Base-by-base conservation (phyloP, 257 asterid species). In the Hygrophila difformis region DNA sequence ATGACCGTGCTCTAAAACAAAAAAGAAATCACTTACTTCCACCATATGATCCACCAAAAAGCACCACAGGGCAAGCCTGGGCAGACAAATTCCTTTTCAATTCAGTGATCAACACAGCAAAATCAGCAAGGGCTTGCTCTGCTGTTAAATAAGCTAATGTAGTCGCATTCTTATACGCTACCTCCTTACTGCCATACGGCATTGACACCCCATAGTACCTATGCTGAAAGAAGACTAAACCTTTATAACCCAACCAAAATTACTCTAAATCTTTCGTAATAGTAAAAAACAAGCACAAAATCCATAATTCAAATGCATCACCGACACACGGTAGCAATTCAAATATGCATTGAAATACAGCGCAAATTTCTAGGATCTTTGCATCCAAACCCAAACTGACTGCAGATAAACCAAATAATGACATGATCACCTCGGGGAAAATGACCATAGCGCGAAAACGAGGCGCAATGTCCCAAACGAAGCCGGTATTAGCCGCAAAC, bases 401-500 rank as follows among this genome's bases (percentile, higher is more conserved):
- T n/a, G n/a, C n/a, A n/a, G n/a, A n/a, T n/a, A n/a, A n/a, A n/a
- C n/a, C n/a, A n/a, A n/a, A n/a, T n/a, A n/a, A n/a, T n/a, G n/a
- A n/a, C n/a, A n/a, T n/a, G n/a, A 49, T 49, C 61, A 88, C 95
- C 78, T 88, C 97, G 1, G 92, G 94, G 51, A 88, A 88, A 56
- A 88, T 35, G 36, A 88, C 49, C 94, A 84, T 78, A 62, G 97
- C 93, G 40, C 83, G 68, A 44, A 88, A 84, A 48, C 65, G 77
- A 40, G 94, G 95, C 6, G 94, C 95, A 49, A 76, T 44, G 55
- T 84, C 97, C 97, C 95, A 88, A 10, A 84, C 66, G 53, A 88
- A 75, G 53, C 97, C 97, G 6, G 94, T 71, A 44, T 84, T 84
- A 18, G 60, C 81, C 44, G 97, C 95, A 49, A 88, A 88, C 97